A percentile compares a stretch with the other conserved stretches of the same genome.
Evolutionary conservation across 352 stramenopile genomes (phyloP).

Genomic region (Phytophthora syringae): DNA sequence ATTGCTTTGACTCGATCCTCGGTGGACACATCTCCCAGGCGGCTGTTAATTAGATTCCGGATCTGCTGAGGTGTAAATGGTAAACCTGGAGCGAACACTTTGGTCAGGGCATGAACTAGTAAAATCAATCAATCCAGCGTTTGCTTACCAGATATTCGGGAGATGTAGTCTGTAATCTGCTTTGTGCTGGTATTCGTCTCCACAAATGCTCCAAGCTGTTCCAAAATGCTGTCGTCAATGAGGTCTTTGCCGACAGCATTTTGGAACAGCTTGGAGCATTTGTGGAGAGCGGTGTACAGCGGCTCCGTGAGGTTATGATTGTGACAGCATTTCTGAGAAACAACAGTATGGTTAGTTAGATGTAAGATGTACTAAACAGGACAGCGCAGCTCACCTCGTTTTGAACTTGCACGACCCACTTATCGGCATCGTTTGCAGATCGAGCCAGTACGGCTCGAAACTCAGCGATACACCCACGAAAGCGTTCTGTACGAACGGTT

Average conservation of each 20-base stretch:
- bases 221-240: background rate
- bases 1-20: background rate
- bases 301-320: background rate
- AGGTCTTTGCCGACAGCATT: background rate
- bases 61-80: background rate
- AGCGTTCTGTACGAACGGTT: background rate
- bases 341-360: no score
- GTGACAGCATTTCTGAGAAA: background rate
- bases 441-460: background rate
- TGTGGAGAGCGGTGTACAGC: background rate
- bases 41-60: background rate
- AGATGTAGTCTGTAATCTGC: background rate
- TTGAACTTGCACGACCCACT: background rate
- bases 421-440: background rate
- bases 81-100: background rate
- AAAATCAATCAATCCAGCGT: background rate
- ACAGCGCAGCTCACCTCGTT: background rate
- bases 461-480: background rate
- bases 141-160: background rate
- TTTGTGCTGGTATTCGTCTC: background rate
- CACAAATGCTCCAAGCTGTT: background rate
- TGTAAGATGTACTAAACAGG: no score
- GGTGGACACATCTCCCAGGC: background rate
- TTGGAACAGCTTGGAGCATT: no score
- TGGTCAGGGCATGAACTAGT: background rate